These are phyloP conservation scores for Periconia sp. DNA, from an alignment of 2,329 filamentous ascomycete species.

Conservation along the genomic window DNA sequence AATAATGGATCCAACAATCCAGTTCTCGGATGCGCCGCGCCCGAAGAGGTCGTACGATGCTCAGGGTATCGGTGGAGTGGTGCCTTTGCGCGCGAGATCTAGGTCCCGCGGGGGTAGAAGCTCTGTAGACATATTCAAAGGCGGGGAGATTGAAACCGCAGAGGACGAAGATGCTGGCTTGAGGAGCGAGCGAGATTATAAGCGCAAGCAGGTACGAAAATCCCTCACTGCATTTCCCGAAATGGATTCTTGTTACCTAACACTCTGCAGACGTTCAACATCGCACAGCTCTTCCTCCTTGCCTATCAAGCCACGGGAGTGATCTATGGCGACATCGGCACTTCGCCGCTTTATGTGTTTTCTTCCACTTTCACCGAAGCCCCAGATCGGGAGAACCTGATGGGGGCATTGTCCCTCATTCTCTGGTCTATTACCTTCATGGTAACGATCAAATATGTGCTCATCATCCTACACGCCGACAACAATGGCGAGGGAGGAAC, in stretches of 20 bases:
- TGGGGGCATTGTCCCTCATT: constrained; percentile 68
- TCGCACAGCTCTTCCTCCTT: constrained; percentile 27
- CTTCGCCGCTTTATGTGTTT: constrained; percentile 69
- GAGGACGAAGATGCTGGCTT: constrained; percentile 38
- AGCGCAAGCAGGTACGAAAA: constrained; percentile 28
- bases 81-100: constrained; percentile 23
- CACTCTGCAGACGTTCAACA: constrained; percentile 26
- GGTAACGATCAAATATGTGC: constrained; percentile 69
- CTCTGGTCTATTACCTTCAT: constrained; percentile 71
- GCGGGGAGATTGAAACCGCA: constrained; percentile 38
- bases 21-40: constrained; percentile 18
- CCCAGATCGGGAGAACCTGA: constrained; percentile 58
- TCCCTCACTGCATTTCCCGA: not conserved
- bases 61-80: constrained; percentile 23
- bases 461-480: constrained; percentile 67
- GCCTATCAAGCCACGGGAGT: constrained; percentile 67
- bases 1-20: constrained; percentile 27
- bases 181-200: constrained; percentile 32
- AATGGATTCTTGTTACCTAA: constrained; percentile 10
- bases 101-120: constrained; percentile 17
- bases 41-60: constrained; percentile 9
- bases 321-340: constrained; percentile 71
- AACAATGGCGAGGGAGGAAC: constrained; percentile 73
- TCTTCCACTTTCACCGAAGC: constrained; percentile 64
- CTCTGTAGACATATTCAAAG: constrained; percentile 68